Percentiles rank a stretch among this genome's conserved stretches.
These are phyloP conservation scores for Rhodotorula mucilaginosa DNA, from an alignment of 1,284 basidiomycete genomes.

Conservation along the genomic window DNA sequence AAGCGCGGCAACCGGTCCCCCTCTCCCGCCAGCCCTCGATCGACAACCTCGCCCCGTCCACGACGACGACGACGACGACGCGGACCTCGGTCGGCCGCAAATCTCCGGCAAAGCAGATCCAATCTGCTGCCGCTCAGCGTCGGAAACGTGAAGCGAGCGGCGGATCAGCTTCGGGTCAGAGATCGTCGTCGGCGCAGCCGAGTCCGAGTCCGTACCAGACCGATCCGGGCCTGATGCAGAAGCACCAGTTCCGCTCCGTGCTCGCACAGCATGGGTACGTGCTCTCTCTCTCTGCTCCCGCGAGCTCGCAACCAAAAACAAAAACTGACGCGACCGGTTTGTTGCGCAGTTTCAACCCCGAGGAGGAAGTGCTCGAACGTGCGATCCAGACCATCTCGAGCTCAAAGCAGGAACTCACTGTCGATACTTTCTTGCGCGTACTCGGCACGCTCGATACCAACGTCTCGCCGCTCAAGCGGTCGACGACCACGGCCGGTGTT, in stretches of 20 bases:
- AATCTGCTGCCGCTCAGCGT: not conserved
- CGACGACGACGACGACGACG: not conserved
- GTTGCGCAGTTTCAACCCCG: conserved; percentile 23
- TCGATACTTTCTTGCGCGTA: conserved; percentile 29
- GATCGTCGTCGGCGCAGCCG: conserved; percentile 15
- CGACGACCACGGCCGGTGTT: too few relatives aligned
- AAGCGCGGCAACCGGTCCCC: not conserved
- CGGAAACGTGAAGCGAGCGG: conserved; percentile 23
- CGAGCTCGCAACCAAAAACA: not conserved
- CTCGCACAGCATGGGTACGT: conserved; percentile 34
- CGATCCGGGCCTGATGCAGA: not conserved
- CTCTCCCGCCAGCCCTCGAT: not conserved
- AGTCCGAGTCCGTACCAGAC: conserved; percentile 8
- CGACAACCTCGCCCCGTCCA: not conserved
- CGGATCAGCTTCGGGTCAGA: conserved; percentile 10
- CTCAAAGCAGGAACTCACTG: conserved; percentile 18
- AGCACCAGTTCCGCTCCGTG: not conserved
- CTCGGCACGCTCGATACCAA: conserved; percentile 26
- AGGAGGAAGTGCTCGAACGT: conserved; percentile 27
- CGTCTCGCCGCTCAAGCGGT: conserved; percentile 6
- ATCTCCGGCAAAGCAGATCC: not conserved
- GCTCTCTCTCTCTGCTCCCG: not conserved
- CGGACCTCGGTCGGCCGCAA: not conserved
- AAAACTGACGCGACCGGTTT: not conserved
- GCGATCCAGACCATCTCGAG: conserved; percentile 13